A percentile compares a stretch with the other conserved stretches of the same genome.
These are phyloP conservation scores for Vigna nakashimae DNA, from an alignment of 306 rosid species.

Conservation along the genomic window DNA sequence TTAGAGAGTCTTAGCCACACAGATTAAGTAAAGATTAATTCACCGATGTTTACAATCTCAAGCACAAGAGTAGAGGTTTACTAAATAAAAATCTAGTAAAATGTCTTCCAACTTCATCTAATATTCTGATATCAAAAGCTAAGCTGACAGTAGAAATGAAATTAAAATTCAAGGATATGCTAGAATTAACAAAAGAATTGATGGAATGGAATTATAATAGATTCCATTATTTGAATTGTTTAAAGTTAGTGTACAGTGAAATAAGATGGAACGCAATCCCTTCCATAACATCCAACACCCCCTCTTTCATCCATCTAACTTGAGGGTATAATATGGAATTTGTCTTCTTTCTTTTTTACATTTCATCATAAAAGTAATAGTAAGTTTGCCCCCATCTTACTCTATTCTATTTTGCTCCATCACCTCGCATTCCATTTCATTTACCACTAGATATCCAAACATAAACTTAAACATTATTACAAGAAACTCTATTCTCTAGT, in stretches of 20 bases:
- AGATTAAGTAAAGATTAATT: not conserved
- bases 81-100: not conserved
- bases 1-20: slow-evolving; percentile 15
- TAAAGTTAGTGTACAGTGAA: not conserved
- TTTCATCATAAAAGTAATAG: not conserved
- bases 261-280: not conserved
- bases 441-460: not conserved
- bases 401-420: not conserved
- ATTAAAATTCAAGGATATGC: slow-evolving; percentile 6
- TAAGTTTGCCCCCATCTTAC: not conserved
- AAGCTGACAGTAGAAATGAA: slow-evolving; percentile 11
- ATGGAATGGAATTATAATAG: not conserved
- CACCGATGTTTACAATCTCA: not conserved
- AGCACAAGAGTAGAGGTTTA: not conserved
- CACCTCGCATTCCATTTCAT: not conserved
- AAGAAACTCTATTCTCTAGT: not conserved
- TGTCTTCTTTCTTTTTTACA: not conserved
- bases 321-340: not conserved
- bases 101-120: slow-evolving; percentile 12
- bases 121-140: not conserved
- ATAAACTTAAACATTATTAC: not conserved
- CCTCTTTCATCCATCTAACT: not conserved
- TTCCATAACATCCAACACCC: not conserved
- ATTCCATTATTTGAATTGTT: not conserved
- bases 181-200: not conserved